Percentiles rank a stretch among this genome's conserved stretches.
These are phyloP conservation scores for Penicillium sclerotiorum DNA, from an alignment of 2,329 filamentous ascomycete species.

Conservation along the genomic window DNA sequence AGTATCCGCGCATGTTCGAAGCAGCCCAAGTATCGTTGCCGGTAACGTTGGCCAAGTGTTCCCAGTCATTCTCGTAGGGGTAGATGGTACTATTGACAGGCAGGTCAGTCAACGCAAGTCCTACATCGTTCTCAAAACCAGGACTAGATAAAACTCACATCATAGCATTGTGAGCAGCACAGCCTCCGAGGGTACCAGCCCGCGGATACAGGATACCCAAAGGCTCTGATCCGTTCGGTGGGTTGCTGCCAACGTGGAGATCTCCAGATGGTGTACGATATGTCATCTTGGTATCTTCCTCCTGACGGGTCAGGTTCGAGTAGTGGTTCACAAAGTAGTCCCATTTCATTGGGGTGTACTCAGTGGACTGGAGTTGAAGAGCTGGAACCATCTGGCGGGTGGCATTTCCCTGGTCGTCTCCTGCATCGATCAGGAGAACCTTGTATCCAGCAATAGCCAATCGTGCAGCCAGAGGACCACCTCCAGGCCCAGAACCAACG, in stretches of 20 bases:
- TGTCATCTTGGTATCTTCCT: constrained; percentile 61
- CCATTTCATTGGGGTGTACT: constrained; percentile 61
- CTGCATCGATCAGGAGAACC: constrained; percentile 64
- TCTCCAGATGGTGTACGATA: constrained; percentile 57
- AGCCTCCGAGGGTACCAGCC: constrained; percentile 59
- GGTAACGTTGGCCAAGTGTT: constrained; percentile 58
- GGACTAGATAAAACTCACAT: constrained; percentile 37
- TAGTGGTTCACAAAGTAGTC: constrained; percentile 68
- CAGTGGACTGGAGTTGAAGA: constrained; percentile 56
- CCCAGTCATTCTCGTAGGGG: constrained; percentile 62
- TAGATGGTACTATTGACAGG: constrained; percentile 50
- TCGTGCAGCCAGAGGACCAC: constrained; percentile 60
- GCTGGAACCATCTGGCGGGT: constrained; percentile 59
- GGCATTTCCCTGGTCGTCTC: constrained; percentile 58
- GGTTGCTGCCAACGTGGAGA: constrained; percentile 57
- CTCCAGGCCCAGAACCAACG: constrained; percentile 63
- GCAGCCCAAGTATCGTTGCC: constrained; percentile 62
- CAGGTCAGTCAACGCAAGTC: constrained; percentile 4
- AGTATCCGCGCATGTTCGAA: constrained; percentile 60
- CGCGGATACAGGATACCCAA: constrained; percentile 61
- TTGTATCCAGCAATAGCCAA: constrained; percentile 63
- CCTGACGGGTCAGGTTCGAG: constrained; percentile 55
- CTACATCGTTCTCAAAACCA: neutral
- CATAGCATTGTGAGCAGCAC: constrained; percentile 63
- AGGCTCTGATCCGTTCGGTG: constrained; percentile 53